phyloP scores from a whole-genome alignment of 2,329 filamentous ascomycete genomes.

The Aurifilum marmelostoma region DNA sequence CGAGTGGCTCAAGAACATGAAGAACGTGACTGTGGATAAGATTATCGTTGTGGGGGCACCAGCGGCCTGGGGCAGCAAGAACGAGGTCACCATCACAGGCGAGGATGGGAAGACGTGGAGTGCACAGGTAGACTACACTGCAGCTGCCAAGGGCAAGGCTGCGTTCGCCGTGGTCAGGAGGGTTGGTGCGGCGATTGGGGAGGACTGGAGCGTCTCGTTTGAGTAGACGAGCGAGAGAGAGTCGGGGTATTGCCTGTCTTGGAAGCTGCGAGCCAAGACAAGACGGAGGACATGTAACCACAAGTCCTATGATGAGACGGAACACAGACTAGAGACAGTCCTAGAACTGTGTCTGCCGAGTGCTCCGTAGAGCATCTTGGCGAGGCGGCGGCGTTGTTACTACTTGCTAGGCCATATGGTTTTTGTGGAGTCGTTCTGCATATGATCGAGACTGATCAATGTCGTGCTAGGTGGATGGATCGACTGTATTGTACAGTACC shows the following conservation, averaged over 20 bases:
- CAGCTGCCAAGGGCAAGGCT: conserved; percentile 50
- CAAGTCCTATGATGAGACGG: neutral
- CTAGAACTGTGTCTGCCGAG: conserved; percentile 4
- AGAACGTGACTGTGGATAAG: conserved; percentile 77
- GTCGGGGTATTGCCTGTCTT: neutral
- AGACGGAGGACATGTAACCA: conserved; percentile 1
- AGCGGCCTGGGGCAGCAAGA: conserved; percentile 68
- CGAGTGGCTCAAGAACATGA: conserved; percentile 79
- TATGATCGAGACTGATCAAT: conserved; percentile 7
- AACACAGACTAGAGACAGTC: conserved; percentile 2
- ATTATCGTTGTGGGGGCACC: conserved; percentile 83
- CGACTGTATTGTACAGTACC: neutral
- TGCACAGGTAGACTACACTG: conserved; percentile 63
- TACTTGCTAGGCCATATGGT: neutral
- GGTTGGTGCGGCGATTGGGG: conserved; percentile 55
- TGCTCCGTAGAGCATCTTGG: neutral
- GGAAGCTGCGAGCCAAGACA: neutral
- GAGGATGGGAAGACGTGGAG: conserved; percentile 56
- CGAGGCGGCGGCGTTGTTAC: neutral
- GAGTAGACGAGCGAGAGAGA: conserved; percentile 32
- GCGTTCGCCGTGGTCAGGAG: conserved; percentile 58
- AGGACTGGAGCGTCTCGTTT: conserved; percentile 54
- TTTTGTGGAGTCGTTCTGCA: neutral
- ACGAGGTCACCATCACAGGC: conserved; percentile 58
- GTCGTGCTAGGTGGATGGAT: neutral